phyloP scores from a whole-genome alignment of 257 asterid genomes.

The Petunia axillaris region DNA sequence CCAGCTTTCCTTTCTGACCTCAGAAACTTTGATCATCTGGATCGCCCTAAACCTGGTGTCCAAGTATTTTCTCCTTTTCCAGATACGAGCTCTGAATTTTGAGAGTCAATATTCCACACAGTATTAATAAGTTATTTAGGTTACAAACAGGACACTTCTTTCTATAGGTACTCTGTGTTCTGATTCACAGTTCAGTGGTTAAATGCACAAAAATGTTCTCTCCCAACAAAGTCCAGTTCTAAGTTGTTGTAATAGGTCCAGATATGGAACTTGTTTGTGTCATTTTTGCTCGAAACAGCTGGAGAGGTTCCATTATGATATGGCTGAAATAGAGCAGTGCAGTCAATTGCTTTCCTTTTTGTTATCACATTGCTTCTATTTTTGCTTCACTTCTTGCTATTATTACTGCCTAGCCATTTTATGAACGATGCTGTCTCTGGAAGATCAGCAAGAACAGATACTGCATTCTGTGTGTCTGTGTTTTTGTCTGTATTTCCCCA shows the following conservation, averaged over 20 bases:
- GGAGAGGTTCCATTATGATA: background rate
- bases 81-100: background rate
- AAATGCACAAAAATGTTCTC: background rate
- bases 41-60: background rate
- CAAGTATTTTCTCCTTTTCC: background rate
- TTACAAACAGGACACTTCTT: background rate
- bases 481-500: background rate
- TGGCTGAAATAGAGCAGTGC: background rate
- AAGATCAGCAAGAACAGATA: background rate
- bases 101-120: background rate
- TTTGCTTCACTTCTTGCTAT: background rate
- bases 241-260: background rate
- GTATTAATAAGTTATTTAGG: background rate
- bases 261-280: background rate
- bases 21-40: background rate
- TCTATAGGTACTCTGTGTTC: background rate
- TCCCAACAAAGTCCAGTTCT: background rate
- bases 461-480: background rate
- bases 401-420: background rate
- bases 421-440: background rate
- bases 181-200: background rate
- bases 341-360: background rate
- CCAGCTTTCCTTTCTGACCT: background rate
- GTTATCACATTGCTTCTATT: background rate
- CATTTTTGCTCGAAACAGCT: background rate